Conservation (phyloP, 1,139 yeast genomes). For the Blastobotrys raffinosifermentans region DNA sequence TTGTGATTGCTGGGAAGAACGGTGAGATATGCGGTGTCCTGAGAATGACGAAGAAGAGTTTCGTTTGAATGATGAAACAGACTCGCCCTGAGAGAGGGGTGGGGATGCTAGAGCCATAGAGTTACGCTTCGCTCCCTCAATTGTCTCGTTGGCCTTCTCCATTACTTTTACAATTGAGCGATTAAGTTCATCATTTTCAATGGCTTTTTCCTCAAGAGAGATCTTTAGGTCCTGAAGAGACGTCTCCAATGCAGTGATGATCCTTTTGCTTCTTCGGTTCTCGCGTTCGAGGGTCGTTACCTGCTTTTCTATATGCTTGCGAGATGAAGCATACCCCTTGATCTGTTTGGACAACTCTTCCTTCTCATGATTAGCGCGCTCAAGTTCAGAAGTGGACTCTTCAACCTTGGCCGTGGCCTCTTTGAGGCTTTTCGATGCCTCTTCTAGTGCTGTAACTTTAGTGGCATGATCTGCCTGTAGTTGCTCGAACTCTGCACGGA, state of each 20-base stretch:
- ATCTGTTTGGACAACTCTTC: slow-evolving; percentile 26
- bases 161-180: slow-evolving; percentile 30
- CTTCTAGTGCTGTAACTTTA: slow-evolving; percentile 10
- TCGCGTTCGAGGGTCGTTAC: slow-evolving; percentile 25
- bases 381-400: slow-evolving; percentile 10
- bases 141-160: slow-evolving; percentile 32
- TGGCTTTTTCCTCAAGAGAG: slow-evolving; percentile 33
- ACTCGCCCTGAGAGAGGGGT: slow-evolving; percentile 8
- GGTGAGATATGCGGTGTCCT: no score
- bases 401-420: slow-evolving; percentile 12
- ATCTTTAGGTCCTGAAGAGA: slow-evolving; percentile 32
- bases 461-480: slow-evolving; percentile 13
- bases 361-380: slow-evolving; percentile 20
- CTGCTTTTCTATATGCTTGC: slow-evolving; percentile 27
- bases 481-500: neutral
- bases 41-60: no score
- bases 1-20: slow-evolving; percentile 2
- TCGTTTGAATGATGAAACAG: no score
- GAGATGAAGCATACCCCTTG: slow-evolving; percentile 22
- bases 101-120: slow-evolving; percentile 21
- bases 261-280: slow-evolving; percentile 22
- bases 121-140: slow-evolving; percentile 29
- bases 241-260: slow-evolving; percentile 27
- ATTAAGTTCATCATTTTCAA: slow-evolving; percentile 34
- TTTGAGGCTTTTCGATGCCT: slow-evolving; percentile 7